Evolutionary conservation across 2,329 filamentous ascomycete species (phyloP).

Genomic region (Aspergillus novofumigatus): DNA sequence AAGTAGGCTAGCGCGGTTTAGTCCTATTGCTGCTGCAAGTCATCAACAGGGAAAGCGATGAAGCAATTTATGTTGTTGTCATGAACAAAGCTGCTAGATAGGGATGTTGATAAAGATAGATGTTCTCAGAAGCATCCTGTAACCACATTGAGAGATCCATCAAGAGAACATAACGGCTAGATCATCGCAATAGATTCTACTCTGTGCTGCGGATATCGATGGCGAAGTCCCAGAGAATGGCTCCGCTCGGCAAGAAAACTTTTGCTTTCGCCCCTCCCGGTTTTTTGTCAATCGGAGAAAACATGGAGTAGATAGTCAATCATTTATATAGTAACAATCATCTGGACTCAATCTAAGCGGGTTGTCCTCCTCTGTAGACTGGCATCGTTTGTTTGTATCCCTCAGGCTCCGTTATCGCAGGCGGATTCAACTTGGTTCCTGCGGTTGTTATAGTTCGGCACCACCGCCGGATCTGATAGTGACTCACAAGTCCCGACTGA

Average conservation of each 20-base stretch:
- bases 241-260: conserved; percentile 4
- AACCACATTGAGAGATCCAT: neutral
- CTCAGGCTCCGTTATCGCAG: neutral
- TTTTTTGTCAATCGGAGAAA: neutral
- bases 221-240: conserved; percentile 6
- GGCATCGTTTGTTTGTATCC: neutral
- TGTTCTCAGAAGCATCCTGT: neutral
- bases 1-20: neutral
- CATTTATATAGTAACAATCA: neutral
- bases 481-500: conserved; percentile 7
- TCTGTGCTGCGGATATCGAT: conserved; percentile 11
- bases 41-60: neutral
- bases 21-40: neutral
- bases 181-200: neutral
- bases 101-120: neutral
- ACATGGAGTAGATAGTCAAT: neutral
- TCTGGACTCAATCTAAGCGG: neutral
- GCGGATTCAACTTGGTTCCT: neutral
- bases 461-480: neutral
- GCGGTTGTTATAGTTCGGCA: neutral
- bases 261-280: conserved; percentile 2
- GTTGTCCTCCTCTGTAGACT: neutral
- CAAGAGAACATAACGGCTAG: neutral
- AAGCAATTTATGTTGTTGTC: neutral
- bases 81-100: neutral